These are phyloP conservation scores for Diaporthe caulivora DNA, from an alignment of 2,329 filamentous ascomycete genomes.

Conservation along the genomic window DNA sequence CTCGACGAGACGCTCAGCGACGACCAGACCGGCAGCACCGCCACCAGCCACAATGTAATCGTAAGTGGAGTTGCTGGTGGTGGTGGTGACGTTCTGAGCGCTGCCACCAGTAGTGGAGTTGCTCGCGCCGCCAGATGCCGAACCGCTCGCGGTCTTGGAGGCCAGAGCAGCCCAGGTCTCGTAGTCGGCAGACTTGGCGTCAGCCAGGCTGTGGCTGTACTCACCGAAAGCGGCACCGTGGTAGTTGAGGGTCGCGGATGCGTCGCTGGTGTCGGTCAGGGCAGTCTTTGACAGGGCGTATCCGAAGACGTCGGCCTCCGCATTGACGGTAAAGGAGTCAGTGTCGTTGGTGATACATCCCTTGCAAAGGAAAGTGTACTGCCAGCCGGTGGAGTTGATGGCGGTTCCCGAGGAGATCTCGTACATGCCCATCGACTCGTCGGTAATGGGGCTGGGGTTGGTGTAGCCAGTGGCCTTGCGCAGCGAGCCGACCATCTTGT, in stretches of 20 bases:
- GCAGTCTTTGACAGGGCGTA: slow-evolving; percentile 53
- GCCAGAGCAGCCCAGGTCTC: slow-evolving; percentile 45
- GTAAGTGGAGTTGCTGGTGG: slow-evolving; percentile 51
- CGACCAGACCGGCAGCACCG: slow-evolving; percentile 52
- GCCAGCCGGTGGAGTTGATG: slow-evolving; percentile 60
- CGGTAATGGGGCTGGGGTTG: slow-evolving; percentile 54
- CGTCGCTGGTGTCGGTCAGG: slow-evolving; percentile 48
- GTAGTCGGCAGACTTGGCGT: slow-evolving; percentile 50
- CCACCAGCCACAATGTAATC: slow-evolving; percentile 56
- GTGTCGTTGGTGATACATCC: slow-evolving; percentile 51
- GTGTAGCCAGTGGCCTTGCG: slow-evolving; percentile 51
- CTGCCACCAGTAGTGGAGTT: slow-evolving; percentile 31
- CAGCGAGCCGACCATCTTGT: slow-evolving; percentile 48
- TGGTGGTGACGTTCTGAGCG: slow-evolving; percentile 42
- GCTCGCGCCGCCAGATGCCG: neutral
- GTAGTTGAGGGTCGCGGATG: slow-evolving; percentile 38
- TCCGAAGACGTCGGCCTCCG: slow-evolving; percentile 48
- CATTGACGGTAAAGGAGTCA: slow-evolving; percentile 45
- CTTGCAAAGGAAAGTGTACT: slow-evolving; percentile 62
- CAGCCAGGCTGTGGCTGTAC: slow-evolving; percentile 49
- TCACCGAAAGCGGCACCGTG: slow-evolving; percentile 56
- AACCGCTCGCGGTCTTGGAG: slow-evolving; percentile 38
- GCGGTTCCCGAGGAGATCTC: slow-evolving; percentile 59
- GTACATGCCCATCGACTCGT: slow-evolving; percentile 50
- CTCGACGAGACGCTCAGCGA: slow-evolving; percentile 52